Evolutionary conservation across 495 filamentous ascomycete species (phyloP).

Genomic region (Xanthoparmelia taractica): DNA sequence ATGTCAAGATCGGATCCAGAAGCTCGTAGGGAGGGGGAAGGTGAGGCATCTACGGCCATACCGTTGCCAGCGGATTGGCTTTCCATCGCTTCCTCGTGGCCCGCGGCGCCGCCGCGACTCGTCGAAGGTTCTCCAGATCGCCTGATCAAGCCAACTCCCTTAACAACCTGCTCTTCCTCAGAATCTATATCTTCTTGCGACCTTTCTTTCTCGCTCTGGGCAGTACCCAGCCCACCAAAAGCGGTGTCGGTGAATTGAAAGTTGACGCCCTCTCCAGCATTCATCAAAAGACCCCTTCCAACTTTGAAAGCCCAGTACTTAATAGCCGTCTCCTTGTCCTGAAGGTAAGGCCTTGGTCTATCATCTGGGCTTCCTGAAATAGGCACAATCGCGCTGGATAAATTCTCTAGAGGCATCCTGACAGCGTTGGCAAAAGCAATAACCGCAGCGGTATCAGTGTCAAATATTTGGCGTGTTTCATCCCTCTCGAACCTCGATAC

Average conservation of each 20-base stretch:
- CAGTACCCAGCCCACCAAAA: slow-evolving; percentile 50
- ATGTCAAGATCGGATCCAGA: slow-evolving; percentile 20
- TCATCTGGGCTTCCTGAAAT: slow-evolving; percentile 19
- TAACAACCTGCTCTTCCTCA: slow-evolving; percentile 37
- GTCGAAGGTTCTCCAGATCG: neutral
- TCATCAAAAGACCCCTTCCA: slow-evolving; percentile 54
- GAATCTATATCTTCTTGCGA: slow-evolving; percentile 41
- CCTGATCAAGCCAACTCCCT: slow-evolving; percentile 29
- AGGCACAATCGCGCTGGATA: slow-evolving; percentile 35
- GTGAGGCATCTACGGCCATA: slow-evolving; percentile 2
- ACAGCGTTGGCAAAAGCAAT: slow-evolving; percentile 48
- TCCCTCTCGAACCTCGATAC: slow-evolving; percentile 52
- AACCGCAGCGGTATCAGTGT: slow-evolving; percentile 49
- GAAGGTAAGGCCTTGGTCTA: slow-evolving; percentile 6
- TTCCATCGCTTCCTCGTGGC: neutral
- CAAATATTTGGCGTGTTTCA: slow-evolving; percentile 43
- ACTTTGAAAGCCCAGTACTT: slow-evolving; percentile 58
- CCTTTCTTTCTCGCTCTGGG: slow-evolving; percentile 35
- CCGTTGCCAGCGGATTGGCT: neutral
- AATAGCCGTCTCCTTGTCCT: slow-evolving; percentile 37
- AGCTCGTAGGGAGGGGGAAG: slow-evolving; percentile 1
- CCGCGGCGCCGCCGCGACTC: neutral
- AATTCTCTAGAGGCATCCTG: slow-evolving; percentile 44
- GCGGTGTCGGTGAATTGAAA: slow-evolving; percentile 54
- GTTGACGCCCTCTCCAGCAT: slow-evolving; percentile 49